These are phyloP conservation scores for Phaeosphaeriaceae sp. DNA, from an alignment of 2,329 filamentous ascomycete genomes.

Conservation along the genomic window DNA sequence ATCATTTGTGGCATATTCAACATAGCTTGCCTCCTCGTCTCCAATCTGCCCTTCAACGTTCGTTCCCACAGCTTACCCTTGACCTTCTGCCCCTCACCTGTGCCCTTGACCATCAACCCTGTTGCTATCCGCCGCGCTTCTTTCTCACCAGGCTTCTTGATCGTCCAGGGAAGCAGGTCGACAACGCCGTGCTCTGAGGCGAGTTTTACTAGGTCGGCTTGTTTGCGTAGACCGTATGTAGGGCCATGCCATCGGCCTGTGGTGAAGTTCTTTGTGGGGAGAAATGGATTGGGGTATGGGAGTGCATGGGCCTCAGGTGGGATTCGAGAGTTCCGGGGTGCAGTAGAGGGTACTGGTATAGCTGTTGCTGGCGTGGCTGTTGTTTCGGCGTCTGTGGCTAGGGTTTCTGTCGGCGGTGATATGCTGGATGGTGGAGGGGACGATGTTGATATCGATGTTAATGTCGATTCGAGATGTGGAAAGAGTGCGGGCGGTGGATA, in stretches of 20 bases:
- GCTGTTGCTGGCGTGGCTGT: conserved; percentile 18
- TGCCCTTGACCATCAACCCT: conserved; percentile 87
- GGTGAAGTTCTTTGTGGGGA: conserved; percentile 74
- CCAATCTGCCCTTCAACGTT: conserved; percentile 80
- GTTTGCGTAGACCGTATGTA: conserved; percentile 79
- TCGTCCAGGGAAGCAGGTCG: conserved; percentile 76
- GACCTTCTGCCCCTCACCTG: conserved; percentile 87
- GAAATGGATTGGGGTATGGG: conserved; percentile 78
- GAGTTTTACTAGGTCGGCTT: conserved; percentile 90
- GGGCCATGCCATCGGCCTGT: conserved; percentile 87
- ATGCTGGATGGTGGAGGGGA: no score
- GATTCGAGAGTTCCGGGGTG: conserved; percentile 18
- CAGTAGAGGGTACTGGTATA: conserved; percentile 11
- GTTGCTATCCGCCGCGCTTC: conserved; percentile 76
- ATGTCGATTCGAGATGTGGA: conserved; percentile 32
- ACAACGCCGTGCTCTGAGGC: conserved; percentile 80
- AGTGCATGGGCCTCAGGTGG: conserved; percentile 46
- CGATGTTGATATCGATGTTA: no score
- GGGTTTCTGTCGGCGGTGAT: no score
- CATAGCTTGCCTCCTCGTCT: conserved; percentile 90
- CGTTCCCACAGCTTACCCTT: conserved; percentile 97
- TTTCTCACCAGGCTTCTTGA: conserved; percentile 75
- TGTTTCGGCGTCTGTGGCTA: conserved; percentile 24
- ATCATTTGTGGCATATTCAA: conserved; percentile 92
- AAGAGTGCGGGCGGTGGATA: conserved; percentile 73